These are phyloP conservation scores for Stygiomarasmius scandens DNA, from an alignment of 1,284 basidiomycete genomes.

Conservation along the genomic window DNA sequence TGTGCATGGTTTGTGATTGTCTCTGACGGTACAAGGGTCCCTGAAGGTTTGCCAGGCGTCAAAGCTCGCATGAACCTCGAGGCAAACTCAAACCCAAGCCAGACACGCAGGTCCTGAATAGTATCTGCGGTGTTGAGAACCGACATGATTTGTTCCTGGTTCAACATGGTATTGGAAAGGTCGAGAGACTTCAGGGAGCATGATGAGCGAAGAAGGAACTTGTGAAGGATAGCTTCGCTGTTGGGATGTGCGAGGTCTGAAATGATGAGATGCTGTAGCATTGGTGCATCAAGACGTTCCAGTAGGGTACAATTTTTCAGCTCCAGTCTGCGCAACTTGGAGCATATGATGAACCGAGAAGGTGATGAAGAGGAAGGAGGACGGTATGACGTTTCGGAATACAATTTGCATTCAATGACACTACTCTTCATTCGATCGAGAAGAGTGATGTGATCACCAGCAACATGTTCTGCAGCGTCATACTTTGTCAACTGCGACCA, in stretches of 20 bases:
- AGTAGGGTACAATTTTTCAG: too few relatives aligned
- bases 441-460: background rate
- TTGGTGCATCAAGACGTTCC: background rate
- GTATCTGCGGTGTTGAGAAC: background rate
- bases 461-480: background rate
- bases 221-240: background rate
- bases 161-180: background rate
- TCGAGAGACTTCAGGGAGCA: background rate
- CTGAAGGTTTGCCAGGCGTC: background rate
- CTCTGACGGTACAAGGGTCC: background rate
- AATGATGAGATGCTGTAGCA: background rate
- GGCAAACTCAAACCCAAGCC: background rate
- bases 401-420: background rate
- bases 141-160: background rate
- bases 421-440: background rate
- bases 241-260: background rate
- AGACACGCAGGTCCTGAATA: background rate
- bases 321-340: too few relatives aligned
- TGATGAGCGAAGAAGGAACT: background rate
- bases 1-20: background rate
- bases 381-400: background rate
- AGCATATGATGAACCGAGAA: too few relatives aligned
- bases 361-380: too few relatives aligned
- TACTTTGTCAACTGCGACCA: background rate
- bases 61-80: background rate